Evolutionary conservation across 805 yeast species (phyloP).

Genomic region (Wickerhamiella sergipiensis): DNA sequence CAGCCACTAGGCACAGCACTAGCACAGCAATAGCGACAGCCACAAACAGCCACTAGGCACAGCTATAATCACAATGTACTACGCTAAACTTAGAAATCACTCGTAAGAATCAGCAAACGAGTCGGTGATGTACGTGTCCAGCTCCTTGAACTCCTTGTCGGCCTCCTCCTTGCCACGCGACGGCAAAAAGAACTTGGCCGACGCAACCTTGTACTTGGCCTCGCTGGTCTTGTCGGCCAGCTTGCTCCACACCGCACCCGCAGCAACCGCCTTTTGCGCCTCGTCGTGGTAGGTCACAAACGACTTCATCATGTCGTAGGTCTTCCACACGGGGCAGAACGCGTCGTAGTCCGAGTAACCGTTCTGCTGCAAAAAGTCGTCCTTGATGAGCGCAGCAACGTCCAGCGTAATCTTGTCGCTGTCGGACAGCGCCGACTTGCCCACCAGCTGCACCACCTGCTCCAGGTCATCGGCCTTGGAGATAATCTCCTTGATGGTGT

Average conservation of each 20-base stretch:
- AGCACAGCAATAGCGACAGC: no score
- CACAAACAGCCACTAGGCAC: neutral
- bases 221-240: conserved; percentile 79
- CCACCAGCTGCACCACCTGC: conserved; percentile 98
- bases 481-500: conserved; percentile 83
- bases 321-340: conserved; percentile 99
- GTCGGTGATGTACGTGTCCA: conserved; percentile 65
- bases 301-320: conserved; percentile 94
- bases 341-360: conserved; percentile 98
- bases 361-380: conserved; percentile 97
- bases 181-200: conserved; percentile 94
- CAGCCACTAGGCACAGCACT: neutral
- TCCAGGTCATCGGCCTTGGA: conserved; percentile 97
- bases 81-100: conserved; percentile 23
- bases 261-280: conserved; percentile 91
- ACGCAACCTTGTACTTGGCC: conserved; percentile 83
- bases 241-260: conserved; percentile 91
- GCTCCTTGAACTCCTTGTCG: conserved; percentile 60
- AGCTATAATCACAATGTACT: neutral
- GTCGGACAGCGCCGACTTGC: conserved; percentile 95
- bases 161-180: conserved; percentile 74
- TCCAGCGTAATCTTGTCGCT: conserved; percentile 94
- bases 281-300: conserved; percentile 87
- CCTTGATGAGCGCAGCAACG: conserved; percentile 81
- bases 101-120: conserved; percentile 93